phyloP scores from a whole-genome alignment of 1,284 basidiomycete genomes.

The Sporisorium sorghi region DNA sequence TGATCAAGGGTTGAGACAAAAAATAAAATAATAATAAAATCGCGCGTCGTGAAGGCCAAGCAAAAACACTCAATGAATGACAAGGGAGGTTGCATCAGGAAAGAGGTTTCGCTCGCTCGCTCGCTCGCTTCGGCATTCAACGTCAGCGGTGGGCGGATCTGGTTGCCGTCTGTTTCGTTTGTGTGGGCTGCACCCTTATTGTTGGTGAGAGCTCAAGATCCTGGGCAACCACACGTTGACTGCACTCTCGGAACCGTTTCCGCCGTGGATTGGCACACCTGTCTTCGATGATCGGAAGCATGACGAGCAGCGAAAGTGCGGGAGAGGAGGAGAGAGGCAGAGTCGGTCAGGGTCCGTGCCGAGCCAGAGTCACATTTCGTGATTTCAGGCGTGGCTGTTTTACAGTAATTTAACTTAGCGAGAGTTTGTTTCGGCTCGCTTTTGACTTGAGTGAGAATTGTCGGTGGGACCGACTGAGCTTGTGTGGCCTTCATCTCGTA shows the following conservation, averaged over 20 bases:
- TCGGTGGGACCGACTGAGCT: background rate
- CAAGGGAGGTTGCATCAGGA: too few relatives aligned
- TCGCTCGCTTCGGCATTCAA: too few relatives aligned
- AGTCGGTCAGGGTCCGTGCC: background rate
- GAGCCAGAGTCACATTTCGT: background rate
- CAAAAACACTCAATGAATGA: too few relatives aligned
- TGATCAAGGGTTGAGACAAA: constrained; percentile 32
- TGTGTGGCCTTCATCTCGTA: constrained; percentile 1
- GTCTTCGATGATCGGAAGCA: background rate
- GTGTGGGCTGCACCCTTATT: too few relatives aligned
- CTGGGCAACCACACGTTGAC: too few relatives aligned
- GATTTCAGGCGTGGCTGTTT: background rate
- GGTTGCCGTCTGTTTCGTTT: too few relatives aligned
- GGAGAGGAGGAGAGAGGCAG: too few relatives aligned
- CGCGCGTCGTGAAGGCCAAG: too few relatives aligned
- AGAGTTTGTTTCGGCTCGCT: background rate
- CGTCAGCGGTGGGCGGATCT: too few relatives aligned
- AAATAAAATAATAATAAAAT: too few relatives aligned
- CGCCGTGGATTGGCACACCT: background rate
- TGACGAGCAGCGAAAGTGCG: too few relatives aligned
- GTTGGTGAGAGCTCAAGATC: background rate
- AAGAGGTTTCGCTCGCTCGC: too few relatives aligned
- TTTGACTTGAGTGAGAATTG: background rate
- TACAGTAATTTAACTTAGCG: background rate
- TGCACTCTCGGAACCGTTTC: background rate